These are phyloP conservation scores for Cutaneotrichosporon sp. DNA, from an alignment of 1,284 basidiomycete species.

Conservation along the genomic window DNA sequence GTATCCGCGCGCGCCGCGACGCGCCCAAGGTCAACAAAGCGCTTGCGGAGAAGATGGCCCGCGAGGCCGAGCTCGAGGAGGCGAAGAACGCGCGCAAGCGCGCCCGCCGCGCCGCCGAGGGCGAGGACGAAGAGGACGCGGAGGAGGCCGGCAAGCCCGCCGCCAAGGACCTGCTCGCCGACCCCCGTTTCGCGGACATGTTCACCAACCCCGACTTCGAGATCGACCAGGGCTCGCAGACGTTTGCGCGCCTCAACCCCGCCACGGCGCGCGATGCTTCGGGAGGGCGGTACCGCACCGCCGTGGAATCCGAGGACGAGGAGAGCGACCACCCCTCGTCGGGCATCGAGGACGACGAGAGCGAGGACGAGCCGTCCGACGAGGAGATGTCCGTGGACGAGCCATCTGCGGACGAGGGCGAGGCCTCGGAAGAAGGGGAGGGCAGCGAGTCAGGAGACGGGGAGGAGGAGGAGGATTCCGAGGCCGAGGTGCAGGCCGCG, in stretches of 20 bases:
- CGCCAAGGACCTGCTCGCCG: conserved; percentile 64
- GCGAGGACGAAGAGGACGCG: conserved; percentile 29
- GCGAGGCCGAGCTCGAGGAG: conserved; percentile 69
- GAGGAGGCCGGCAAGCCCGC: conserved; percentile 49
- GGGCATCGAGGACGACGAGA: conserved; percentile 56
- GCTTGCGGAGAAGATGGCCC: conserved; percentile 80
- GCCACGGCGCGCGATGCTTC: conserved; percentile 59
- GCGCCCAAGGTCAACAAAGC: conserved; percentile 81
- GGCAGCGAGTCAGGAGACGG: conserved; percentile 60
- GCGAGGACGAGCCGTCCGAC: conserved; percentile 38
- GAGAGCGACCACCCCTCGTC: conserved; percentile 80
- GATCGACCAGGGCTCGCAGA: conserved; percentile 83
- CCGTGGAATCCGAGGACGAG: conserved; percentile 85
- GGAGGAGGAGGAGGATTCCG: conserved; percentile 55
- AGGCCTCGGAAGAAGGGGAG: conserved; percentile 26
- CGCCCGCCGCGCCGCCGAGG: conserved; percentile 49
- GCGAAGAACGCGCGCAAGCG: conserved; percentile 65
- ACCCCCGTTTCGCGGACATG: conserved; percentile 86
- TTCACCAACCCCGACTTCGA: conserved; percentile 94
- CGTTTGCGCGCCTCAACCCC: conserved; percentile 90
- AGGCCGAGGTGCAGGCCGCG: conserved; percentile 49
- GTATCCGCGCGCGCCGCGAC: conserved; percentile 80
- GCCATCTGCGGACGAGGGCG: conserved; percentile 48
- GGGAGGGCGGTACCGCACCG: conserved; percentile 62
- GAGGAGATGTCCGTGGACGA: conserved; percentile 28